Conservation (phyloP, 2,329 filamentous ascomycete species). For the Botrytis byssoidea region DNA sequence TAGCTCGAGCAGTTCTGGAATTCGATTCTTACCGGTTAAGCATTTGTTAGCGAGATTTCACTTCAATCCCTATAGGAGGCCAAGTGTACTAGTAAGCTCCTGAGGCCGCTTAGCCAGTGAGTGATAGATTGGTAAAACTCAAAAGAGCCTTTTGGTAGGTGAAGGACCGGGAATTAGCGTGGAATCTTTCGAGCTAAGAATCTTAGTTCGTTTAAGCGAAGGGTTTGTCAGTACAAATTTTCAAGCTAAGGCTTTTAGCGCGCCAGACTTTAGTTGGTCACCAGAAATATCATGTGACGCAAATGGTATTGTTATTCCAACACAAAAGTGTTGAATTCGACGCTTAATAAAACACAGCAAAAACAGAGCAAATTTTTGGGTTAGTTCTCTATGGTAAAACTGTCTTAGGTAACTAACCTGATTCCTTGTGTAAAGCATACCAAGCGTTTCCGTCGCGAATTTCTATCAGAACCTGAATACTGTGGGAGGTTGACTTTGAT, state of each 20-base stretch:
- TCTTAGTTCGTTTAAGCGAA: not conserved
- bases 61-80: not conserved
- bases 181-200: not conserved
- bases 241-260: not conserved
- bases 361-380: too few species aligned
- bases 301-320: not conserved
- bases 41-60: not conserved
- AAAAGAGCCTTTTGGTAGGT: accelerated
- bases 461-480: not conserved
- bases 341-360: too few species aligned
- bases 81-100: not conserved
- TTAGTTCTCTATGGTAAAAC: too few species aligned
- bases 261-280: not conserved
- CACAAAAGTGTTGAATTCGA: not conserved
- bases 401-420: too few species aligned
- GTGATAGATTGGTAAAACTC: not conserved
- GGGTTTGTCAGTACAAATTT: not conserved
- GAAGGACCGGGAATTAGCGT: not conserved
- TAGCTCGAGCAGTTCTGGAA: not conserved
- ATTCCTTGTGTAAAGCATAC: too few species aligned
- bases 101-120: not conserved
- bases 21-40: not conserved
- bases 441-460: not conserved
- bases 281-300: not conserved
- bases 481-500: not conserved